Evolutionary conservation across 2,329 filamentous ascomycete genomes (phyloP).

Genomic region (Sporothrix sp.): DNA sequence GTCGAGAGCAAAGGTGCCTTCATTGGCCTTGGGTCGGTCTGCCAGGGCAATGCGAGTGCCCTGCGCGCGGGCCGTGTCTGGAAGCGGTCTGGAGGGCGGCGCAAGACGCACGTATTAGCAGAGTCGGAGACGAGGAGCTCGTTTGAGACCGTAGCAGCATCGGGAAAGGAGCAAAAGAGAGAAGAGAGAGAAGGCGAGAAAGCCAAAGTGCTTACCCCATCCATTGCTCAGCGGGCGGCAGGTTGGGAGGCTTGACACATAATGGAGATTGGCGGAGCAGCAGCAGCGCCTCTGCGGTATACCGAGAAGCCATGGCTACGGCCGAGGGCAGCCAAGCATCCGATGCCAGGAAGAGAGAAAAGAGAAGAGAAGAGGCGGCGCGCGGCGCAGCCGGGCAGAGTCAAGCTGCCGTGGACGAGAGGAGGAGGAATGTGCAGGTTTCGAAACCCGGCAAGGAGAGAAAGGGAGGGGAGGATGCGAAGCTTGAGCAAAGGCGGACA

Average conservation of each 20-base stretch:
- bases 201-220: conserved; percentile 60
- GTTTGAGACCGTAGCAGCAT: too few relatives aligned
- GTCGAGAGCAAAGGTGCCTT: conserved; percentile 38
- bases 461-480: neutral
- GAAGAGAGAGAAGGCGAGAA: neutral
- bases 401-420: neutral
- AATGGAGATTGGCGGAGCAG: conserved; percentile 72
- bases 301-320: conserved; percentile 48
- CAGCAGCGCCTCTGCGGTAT: conserved; percentile 67
- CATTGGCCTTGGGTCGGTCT: conserved; percentile 34
- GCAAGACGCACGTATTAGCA: conserved; percentile 3
- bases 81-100: conserved; percentile 4
- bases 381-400: neutral
- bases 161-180: too few relatives aligned
- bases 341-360: neutral
- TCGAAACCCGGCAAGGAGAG: neutral
- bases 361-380: neutral
- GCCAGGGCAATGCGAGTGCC: conserved; percentile 37
- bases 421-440: neutral
- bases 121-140: conserved; percentile 8
- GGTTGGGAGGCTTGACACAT: conserved; percentile 65
- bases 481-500: neutral
- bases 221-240: conserved; percentile 87
- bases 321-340: conserved; percentile 1
- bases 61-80: conserved; percentile 7